Evolutionary conservation across 352 stramenopile species (phyloP).

Genomic region (Discostella stelligera): DNA sequence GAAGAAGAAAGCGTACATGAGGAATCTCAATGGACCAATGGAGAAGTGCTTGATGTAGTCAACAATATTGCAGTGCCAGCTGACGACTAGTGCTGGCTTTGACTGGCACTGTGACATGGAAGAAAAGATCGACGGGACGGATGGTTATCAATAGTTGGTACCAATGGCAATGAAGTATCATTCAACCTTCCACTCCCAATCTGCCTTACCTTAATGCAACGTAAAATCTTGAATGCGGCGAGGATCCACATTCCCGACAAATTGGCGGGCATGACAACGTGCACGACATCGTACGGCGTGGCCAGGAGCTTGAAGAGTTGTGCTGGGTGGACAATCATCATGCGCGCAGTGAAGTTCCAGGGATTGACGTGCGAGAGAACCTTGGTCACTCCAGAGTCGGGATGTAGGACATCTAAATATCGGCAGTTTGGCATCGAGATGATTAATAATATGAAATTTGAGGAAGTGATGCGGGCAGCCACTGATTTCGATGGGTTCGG

Average conservation of each 20-base stretch:
- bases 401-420: slow-evolving; percentile 45
- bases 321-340: slow-evolving; percentile 55
- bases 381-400: slow-evolving; percentile 33
- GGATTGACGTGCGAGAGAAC: slow-evolving; percentile 52
- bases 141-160: not conserved
- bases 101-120: slow-evolving; percentile 12
- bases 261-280: slow-evolving; percentile 60
- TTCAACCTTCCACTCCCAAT: not conserved
- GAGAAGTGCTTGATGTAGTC: slow-evolving; percentile 51
- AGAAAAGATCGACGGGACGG: not conserved
- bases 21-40: slow-evolving; percentile 28
- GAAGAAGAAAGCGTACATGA: slow-evolving; percentile 39
- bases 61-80: slow-evolving; percentile 60
- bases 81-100: slow-evolving; percentile 52
- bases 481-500: not conserved
- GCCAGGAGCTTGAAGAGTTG: slow-evolving; percentile 37
- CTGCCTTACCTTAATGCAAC: slow-evolving; percentile 25
- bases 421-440: not conserved
- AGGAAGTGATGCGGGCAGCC: not conserved
- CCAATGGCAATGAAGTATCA: not conserved
- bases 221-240: slow-evolving; percentile 43
- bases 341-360: slow-evolving; percentile 58
- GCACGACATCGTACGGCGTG: slow-evolving; percentile 51
- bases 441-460: not conserved
- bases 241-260: slow-evolving; percentile 55